Percentiles rank a stretch among this genome's conserved stretches.
These are phyloP conservation scores for Puccinia polysora DNA, from an alignment of 1,284 basidiomycete genomes.

Conservation along the genomic window DNA sequence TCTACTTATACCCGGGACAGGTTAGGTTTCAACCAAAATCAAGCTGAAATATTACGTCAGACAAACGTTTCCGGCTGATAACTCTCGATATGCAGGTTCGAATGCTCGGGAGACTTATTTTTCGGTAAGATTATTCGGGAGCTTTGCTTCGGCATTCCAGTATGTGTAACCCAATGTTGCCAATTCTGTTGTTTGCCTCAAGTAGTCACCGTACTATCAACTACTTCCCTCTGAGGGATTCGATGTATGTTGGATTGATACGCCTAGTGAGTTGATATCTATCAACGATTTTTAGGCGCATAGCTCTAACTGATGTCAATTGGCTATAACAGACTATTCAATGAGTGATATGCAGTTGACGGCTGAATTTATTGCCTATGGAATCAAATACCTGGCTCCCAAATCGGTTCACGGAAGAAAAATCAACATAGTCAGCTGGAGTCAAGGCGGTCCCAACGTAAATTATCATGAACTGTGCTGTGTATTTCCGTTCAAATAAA, in stretches of 20 bases:
- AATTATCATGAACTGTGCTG: slow-evolving; percentile 45
- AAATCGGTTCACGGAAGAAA: slow-evolving; percentile 48
- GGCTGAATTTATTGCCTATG: slow-evolving; percentile 52
- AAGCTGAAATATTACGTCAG: background rate
- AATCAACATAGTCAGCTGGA: slow-evolving; percentile 52
- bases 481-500: no score
- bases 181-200: background rate
- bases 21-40: background rate
- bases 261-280: no score
- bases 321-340: no score
- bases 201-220: no score
- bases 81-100: no score
- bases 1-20: slow-evolving; percentile 1
- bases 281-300: background rate
- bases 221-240: slow-evolving; percentile 47
- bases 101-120: background rate
- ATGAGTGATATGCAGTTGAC: slow-evolving; percentile 50
- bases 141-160: no score
- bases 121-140: background rate
- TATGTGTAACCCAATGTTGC: background rate
- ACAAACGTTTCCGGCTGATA: no score
- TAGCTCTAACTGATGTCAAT: no score
- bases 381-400: slow-evolving; percentile 48
- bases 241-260: slow-evolving; percentile 52
- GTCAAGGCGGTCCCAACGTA: slow-evolving; percentile 48